Evolutionary conservation across 2,329 filamentous ascomycete genomes (phyloP), one percentile per base, ranked within the genome.

Genomic region (Spiromastix sp.): DNA sequence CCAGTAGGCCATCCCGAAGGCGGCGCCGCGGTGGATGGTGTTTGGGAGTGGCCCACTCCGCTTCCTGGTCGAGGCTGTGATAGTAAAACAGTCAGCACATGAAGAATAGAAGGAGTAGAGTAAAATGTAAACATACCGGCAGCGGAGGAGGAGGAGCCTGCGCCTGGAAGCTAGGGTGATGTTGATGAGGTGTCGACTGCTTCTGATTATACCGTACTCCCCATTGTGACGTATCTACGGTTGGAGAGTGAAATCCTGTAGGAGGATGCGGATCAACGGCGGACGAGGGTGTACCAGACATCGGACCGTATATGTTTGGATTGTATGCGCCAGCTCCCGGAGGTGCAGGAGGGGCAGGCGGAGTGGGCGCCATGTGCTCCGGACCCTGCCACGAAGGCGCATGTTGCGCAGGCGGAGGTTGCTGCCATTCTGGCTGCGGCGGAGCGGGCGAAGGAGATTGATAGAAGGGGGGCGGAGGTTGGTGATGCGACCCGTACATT

Each of bases 161-260:
- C 37, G 44, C 36, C 32, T 34, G 33, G 4, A 24, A 6, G 21
- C 32, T 39, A 16, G 30, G 33, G 24, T 40, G 41, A 19, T 43
- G 43, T 18, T 44, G 39, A 15, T 41, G 33, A n/a, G 17, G 30
- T 5, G 10, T 13, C 17, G 26, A 18, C 16, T 38, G 31, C 12
- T 41, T 37, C 12, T 42, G 40, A 38, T 62, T 64, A 41, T 61
- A 66, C 35, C 56, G 55, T 30, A 65, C 61, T 17, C 63, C 63
- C 63, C 63, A 67, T 11, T 47, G 46, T 11, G 56, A 51, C 10
- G 59, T 59, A 42, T 63, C 56, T 15, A 48, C 12, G 5, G 36
- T 39, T 15, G 22, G 22, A 18, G 28, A 25, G 22, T 37, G 28
- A 36, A 30, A 34, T 31, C 40, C 45, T 16, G 45, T 34, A 6